Percentiles rank a stretch among this genome's conserved stretches.
Conservation (phyloP, 108 stramenopile genomes). For the Skeletonema tropicum region DNA sequence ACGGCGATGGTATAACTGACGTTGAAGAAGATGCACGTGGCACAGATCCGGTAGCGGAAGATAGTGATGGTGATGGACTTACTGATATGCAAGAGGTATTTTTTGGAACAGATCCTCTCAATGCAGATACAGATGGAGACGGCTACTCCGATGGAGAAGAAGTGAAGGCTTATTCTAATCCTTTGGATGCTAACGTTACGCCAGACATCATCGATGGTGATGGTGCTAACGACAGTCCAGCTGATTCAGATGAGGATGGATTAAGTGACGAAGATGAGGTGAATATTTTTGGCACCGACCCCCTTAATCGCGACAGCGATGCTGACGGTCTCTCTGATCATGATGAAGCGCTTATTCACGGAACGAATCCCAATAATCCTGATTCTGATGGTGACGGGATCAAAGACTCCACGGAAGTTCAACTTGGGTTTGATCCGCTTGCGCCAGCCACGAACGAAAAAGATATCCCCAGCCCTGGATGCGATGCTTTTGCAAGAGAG, state of each 20-base stretch:
- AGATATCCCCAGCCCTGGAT: slow-evolving; percentile 14
- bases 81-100: slow-evolving; percentile 17
- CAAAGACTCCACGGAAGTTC: slow-evolving; percentile 7
- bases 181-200: background rate
- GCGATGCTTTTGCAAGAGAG: slow-evolving; percentile 9
- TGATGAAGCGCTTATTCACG: slow-evolving; percentile 16
- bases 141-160: slow-evolving; percentile 19
- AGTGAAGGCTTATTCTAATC: slow-evolving; percentile 15
- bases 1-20: slow-evolving; percentile 24
- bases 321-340: slow-evolving; percentile 17
- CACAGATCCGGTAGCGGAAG: slow-evolving; percentile 3
- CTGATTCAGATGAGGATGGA: slow-evolving; percentile 15
- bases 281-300: slow-evolving; percentile 1
- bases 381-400: slow-evolving; percentile 29
- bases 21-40: background rate
- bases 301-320: slow-evolving; percentile 8
- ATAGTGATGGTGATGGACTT: slow-evolving; percentile 24
- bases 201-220: background rate
- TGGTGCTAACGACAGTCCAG: background rate
- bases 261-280: slow-evolving; percentile 12
- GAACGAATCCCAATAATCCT: slow-evolving; percentile 11
- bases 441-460: background rate
- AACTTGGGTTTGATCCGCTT: slow-evolving; percentile 16
- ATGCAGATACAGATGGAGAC: slow-evolving; percentile 26
- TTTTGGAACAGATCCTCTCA: slow-evolving; percentile 17